These are phyloP conservation scores for Prasinococcaceae sp. DNA, from an alignment of 139 green algal species.

Conservation along the genomic window DNA sequence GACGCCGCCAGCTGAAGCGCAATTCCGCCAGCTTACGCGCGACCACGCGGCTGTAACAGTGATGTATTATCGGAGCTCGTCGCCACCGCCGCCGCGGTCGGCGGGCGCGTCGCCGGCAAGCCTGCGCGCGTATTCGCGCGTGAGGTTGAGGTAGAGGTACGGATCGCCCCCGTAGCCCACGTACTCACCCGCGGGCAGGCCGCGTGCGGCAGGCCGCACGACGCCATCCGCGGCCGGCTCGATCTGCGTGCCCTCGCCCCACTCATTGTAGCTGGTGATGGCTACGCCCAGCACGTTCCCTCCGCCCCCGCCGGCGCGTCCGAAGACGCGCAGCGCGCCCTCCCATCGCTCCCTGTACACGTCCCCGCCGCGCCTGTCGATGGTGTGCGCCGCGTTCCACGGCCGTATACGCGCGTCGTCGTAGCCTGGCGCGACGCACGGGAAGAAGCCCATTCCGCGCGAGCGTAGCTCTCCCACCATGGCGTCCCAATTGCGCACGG, in stretches of 20 bases:
- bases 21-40: too few species aligned
- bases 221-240: conserved; percentile 1
- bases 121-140: background rate
- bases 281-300: conserved; percentile 13
- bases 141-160: background rate
- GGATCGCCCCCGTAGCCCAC: background rate
- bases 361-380: conserved; percentile 7
- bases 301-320: background rate
- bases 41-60: too few species aligned
- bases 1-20: too few species aligned
- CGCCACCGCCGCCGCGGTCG: too few species aligned
- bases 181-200: background rate
- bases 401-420: conserved; percentile 33
- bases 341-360: conserved; percentile 24
- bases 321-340: background rate
- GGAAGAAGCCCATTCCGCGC: conserved; percentile 21
- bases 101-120: too few species aligned
- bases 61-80: too few species aligned
- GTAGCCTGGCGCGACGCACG: conserved; percentile 29
- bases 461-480: background rate
- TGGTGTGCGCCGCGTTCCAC: conserved; percentile 24
- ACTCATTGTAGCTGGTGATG: conserved; percentile 39
- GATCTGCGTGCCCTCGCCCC: conserved; percentile 17
- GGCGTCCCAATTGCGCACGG: conserved; percentile 12
- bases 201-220: background rate